phyloP scores from a whole-genome alignment of 2,329 filamentous ascomycete genomes.

The Davidsoniella australis region DNA sequence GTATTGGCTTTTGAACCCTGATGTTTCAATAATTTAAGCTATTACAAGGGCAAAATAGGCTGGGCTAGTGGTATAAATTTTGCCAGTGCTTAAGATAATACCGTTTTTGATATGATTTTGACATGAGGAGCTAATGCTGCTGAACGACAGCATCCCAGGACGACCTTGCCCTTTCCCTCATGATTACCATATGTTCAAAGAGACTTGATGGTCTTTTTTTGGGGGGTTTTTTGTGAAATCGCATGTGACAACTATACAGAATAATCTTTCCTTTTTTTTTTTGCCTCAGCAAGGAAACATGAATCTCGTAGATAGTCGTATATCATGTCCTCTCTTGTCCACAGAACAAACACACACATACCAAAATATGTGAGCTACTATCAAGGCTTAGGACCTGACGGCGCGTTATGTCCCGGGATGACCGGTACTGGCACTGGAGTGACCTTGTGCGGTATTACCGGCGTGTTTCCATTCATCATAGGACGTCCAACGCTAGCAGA shows the following conservation, averaged over 20 bases:
- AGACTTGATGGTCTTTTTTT: background rate
- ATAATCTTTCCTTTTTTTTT: background rate
- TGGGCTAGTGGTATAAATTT: no score
- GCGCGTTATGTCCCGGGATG: conserved; percentile 18
- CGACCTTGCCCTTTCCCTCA: background rate
- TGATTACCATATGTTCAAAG: background rate
- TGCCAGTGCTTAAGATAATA: no score
- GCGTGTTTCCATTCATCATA: conserved; percentile 8
- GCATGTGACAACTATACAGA: background rate
- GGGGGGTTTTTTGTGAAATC: background rate
- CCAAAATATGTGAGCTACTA: background rate
- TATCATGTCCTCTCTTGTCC: background rate
- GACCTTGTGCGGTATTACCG: conserved; percentile 24
- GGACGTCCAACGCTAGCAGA: background rate
- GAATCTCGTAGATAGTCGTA: background rate
- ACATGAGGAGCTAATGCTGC: no score
- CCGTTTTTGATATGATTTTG: no score
- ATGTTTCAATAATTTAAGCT: no score
- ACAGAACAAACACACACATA: background rate
- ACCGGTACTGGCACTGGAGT: conserved; percentile 28
- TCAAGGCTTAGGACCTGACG: background rate
- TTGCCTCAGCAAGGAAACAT: background rate
- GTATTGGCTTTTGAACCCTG: no score
- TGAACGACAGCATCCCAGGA: no score
- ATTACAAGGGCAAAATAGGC: no score